These are phyloP conservation scores for Puccinellia tenuiflora DNA, from an alignment of 176 grass and related monocot genomes.

Conservation along the genomic window DNA sequence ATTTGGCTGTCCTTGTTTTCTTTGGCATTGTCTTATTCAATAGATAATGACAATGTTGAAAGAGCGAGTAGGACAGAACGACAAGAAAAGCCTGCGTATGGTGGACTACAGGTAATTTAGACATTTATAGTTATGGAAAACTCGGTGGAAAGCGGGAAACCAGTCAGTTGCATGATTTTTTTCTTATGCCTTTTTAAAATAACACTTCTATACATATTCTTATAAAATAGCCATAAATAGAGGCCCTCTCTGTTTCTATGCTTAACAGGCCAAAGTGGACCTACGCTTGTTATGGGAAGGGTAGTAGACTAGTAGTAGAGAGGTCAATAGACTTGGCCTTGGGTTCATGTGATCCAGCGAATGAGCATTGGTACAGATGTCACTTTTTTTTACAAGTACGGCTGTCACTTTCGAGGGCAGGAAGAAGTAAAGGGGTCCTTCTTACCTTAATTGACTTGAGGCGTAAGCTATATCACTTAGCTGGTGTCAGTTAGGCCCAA, in stretches of 20 bases:
- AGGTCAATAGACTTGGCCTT: neutral
- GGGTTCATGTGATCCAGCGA: neutral
- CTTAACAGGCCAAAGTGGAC: neutral
- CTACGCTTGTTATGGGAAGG: neutral
- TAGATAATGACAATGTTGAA: conserved; percentile 91
- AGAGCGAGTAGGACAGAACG: conserved; percentile 75
- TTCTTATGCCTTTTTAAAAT: neutral
- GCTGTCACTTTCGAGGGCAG: neutral
- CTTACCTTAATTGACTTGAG: neutral
- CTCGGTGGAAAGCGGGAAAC: neutral
- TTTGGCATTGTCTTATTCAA: conserved; percentile 9
- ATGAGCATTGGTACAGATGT: neutral
- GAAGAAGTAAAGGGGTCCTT: neutral
- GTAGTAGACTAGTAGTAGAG: neutral
- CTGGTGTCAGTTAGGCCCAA: neutral
- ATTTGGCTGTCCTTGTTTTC: neutral
- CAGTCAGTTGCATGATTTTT: neutral
- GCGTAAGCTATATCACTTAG: neutral
- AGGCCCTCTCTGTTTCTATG: neutral
- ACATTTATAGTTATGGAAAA: conserved; percentile 14
- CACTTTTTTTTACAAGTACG: neutral
- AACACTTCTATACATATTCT: neutral
- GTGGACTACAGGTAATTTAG: conserved; percentile 75
- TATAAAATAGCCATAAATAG: neutral
- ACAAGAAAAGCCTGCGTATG: conserved; percentile 72